Conservation (phyloP, 768 basidiomycete genomes). For the Hypsizygus marmoreus region DNA sequence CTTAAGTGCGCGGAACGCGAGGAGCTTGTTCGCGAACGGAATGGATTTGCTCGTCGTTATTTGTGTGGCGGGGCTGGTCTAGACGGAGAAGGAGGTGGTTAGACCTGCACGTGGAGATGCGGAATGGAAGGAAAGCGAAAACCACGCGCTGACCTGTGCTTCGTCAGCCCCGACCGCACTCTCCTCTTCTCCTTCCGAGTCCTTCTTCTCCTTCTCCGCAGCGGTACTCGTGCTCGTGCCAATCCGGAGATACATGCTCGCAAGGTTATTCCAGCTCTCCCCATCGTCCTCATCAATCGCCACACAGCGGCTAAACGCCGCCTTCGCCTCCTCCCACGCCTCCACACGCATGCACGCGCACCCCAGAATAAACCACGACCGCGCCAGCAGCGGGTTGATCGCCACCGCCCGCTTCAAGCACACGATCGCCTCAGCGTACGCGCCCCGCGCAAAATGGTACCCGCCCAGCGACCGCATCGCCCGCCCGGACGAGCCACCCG, state of each 20-base stretch:
- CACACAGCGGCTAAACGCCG: constrained; percentile 85
- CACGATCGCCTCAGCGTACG: constrained; percentile 61
- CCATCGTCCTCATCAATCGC: constrained; percentile 93
- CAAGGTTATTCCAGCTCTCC: constrained; percentile 98
- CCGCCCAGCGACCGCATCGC: constrained; percentile 93
- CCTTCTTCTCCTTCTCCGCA: constrained; percentile 25
- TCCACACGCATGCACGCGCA: constrained; percentile 84
- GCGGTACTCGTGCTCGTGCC: constrained; percentile 38
- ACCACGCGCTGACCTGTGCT: constrained; percentile 14
- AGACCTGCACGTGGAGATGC: neutral
- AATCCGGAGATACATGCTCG: constrained; percentile 89
- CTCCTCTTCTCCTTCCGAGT: constrained; percentile 30
- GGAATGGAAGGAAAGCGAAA: neutral
- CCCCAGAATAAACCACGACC: constrained; percentile 97
- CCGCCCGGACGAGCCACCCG: constrained; percentile 77
- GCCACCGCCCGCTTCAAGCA: constrained; percentile 75
- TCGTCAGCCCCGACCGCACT: constrained; percentile 4
- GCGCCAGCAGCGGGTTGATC: constrained; percentile 86
- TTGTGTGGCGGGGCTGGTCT: too few relatives aligned
- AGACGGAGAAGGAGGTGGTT: too few relatives aligned
- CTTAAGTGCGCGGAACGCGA: constrained; percentile 91
- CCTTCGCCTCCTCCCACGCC: constrained; percentile 80
- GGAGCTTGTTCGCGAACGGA: constrained; percentile 74
- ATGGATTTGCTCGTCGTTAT: constrained; percentile 33
- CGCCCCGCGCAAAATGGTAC: constrained; percentile 68